Conservation (phyloP, 1,284 basidiomycete genomes). For the Bondarzewia mesenterica region DNA sequence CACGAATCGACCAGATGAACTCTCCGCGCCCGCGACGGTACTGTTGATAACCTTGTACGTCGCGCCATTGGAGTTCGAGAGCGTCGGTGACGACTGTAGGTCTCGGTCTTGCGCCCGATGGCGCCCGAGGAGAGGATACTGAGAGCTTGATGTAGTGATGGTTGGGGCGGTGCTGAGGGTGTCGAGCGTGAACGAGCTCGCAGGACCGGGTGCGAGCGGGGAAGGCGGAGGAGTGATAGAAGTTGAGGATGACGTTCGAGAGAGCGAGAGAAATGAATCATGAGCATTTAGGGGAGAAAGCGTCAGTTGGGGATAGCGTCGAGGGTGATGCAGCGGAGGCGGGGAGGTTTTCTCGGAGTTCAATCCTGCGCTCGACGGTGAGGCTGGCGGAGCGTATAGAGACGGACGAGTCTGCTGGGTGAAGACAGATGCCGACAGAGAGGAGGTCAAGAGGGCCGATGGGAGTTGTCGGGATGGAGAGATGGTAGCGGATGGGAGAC, state of each 20-base stretch:
- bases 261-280: not conserved
- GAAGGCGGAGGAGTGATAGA: not conserved
- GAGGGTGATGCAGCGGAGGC: not conserved
- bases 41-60: conserved; percentile 29
- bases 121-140: conserved; percentile 7
- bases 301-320: not conserved
- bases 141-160: conserved; percentile 4
- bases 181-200: conserved; percentile 18
- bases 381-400: conserved; percentile 26
- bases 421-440: conserved; percentile 27
- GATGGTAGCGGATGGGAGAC: conserved; percentile 27
- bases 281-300: not conserved
- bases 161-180: conserved; percentile 2
- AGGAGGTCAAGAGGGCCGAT: conserved; percentile 33
- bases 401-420: conserved; percentile 24
- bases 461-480: conserved; percentile 27
- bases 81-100: conserved; percentile 12
- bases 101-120: not conserved
- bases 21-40: conserved; percentile 50
- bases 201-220: conserved; percentile 18
- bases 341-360: conserved; percentile 21
- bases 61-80: conserved; percentile 13
- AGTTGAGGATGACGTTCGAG: not conserved
- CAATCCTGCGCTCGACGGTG: conserved; percentile 31
- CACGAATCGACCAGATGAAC: conserved; percentile 40